A percentile compares a stretch with the other conserved stretches of the same genome.
Evolutionary conservation across 768 basidiomycete genomes (phyloP).

Genomic region (Porphyrellus cyaneotinctus): DNA sequence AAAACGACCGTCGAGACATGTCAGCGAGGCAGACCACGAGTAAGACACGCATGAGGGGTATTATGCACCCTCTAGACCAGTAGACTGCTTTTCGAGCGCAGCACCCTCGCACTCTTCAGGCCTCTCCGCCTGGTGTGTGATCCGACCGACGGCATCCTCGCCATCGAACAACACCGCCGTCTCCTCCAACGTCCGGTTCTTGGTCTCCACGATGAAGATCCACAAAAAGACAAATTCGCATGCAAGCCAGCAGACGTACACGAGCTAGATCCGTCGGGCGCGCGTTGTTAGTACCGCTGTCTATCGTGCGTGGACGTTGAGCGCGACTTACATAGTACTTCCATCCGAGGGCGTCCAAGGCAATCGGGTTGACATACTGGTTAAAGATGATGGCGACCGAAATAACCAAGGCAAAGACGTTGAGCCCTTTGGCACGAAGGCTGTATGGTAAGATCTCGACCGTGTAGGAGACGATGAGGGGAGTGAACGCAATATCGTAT

Average conservation of each 20-base stretch:
- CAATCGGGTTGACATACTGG: slow-evolving; percentile 84
- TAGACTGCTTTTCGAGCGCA: slow-evolving; percentile 19
- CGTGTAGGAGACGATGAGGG: slow-evolving; percentile 82
- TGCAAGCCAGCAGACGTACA: slow-evolving; percentile 68
- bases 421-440: slow-evolving; percentile 85
- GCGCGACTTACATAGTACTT: slow-evolving; percentile 60
- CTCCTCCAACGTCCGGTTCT: slow-evolving; percentile 71
- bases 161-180: slow-evolving; percentile 81
- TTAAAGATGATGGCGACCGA: slow-evolving; percentile 84
- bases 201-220: slow-evolving; percentile 70
- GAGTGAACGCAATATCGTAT: slow-evolving; percentile 82
- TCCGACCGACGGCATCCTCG: slow-evolving; percentile 43
- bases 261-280: slow-evolving; percentile 38
- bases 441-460: slow-evolving; percentile 83
- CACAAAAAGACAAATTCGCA: slow-evolving; percentile 64
- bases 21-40: no score
- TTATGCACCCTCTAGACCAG: background rate
- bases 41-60: no score
- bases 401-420: slow-evolving; percentile 73
- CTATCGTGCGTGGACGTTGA: background rate
- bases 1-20: no score
- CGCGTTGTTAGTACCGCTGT: background rate
- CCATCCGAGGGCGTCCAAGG: slow-evolving; percentile 60
- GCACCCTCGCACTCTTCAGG: slow-evolving; percentile 16
- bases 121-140: slow-evolving; percentile 27